Evolutionary conservation across 805 yeast species (phyloP).

Genomic region (Lipomyces japonicus): DNA sequence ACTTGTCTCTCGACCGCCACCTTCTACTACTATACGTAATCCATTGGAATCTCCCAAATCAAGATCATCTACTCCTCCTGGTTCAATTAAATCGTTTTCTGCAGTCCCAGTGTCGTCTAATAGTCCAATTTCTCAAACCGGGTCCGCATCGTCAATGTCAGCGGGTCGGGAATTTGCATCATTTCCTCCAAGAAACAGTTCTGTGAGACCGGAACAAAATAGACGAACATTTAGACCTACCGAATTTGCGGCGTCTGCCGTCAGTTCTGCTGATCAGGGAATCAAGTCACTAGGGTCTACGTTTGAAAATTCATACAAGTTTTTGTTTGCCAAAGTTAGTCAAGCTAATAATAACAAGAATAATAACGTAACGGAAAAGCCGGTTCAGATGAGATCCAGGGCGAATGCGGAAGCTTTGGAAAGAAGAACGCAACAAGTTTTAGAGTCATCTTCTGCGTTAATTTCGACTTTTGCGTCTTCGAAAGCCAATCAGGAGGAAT

Average conservation of each 20-base stretch:
- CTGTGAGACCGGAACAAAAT: background rate
- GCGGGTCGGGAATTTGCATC: background rate
- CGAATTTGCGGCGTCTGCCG: conserved; percentile 34
- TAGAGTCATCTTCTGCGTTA: conserved; percentile 18
- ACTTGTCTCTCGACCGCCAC: conserved; percentile 10
- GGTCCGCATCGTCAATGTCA: background rate
- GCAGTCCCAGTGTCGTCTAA: too few species aligned
- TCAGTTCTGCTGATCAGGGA: conserved; percentile 32
- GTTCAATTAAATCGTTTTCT: conserved; percentile 3
- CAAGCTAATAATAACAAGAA: background rate
- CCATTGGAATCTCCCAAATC: conserved; percentile 1
- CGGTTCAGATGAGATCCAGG: conserved; percentile 16
- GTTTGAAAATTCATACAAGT: conserved; percentile 37
- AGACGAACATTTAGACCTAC: conserved; percentile 25
- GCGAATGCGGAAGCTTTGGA: conserved; percentile 15
- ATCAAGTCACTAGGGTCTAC: conserved; percentile 37
- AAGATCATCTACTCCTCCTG: conserved; percentile 3
- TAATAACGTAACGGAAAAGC: background rate
- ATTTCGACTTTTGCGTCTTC: too few species aligned
- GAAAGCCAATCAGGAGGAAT: conserved; percentile 10
- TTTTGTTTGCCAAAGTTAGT: conserved; percentile 29
- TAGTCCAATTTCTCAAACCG: background rate
- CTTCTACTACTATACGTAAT: conserved; percentile 2
- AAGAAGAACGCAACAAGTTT: conserved; percentile 21
- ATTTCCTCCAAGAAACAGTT: background rate